Evolutionary conservation across 2,329 filamentous ascomycete genomes (phyloP).

Genomic region (Amauroascus niger): DNA sequence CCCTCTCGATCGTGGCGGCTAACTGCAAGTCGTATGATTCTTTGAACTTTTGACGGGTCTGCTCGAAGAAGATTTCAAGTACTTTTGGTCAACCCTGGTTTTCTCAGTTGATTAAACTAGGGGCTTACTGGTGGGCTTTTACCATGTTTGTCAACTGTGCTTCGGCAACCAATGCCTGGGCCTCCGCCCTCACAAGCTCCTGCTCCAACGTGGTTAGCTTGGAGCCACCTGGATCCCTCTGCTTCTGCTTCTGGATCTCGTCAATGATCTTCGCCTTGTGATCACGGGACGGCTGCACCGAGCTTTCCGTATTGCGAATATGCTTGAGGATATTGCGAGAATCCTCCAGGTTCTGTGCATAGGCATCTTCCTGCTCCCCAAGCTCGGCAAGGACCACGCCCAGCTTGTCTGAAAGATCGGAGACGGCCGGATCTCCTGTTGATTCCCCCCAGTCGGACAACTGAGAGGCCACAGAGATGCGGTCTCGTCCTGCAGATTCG

Average conservation of each 20-base stretch:
- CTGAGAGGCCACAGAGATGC: slow-evolving; percentile 73
- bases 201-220: slow-evolving; percentile 81
- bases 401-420: slow-evolving; percentile 89
- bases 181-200: slow-evolving; percentile 90
- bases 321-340: slow-evolving; percentile 74
- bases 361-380: slow-evolving; percentile 84
- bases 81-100: slow-evolving; percentile 13
- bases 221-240: slow-evolving; percentile 79
- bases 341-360: slow-evolving; percentile 79
- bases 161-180: slow-evolving; percentile 90
- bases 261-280: slow-evolving; percentile 79
- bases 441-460: slow-evolving; percentile 94
- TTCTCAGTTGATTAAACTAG: background rate
- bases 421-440: slow-evolving; percentile 75
- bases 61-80: slow-evolving; percentile 1
- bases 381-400: slow-evolving; percentile 87
- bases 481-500: slow-evolving; percentile 75
- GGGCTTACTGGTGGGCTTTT: slow-evolving; percentile 30
- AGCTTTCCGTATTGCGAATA: slow-evolving; percentile 90
- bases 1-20: slow-evolving; percentile 82
- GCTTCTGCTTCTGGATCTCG: slow-evolving; percentile 83
- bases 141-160: slow-evolving; percentile 93
- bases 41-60: slow-evolving; percentile 94
- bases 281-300: slow-evolving; percentile 84
- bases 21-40: slow-evolving; percentile 87